Base-by-base conservation (phyloP, 2,329 filamentous ascomycete genomes). In the Microsporum audouinii region DNA sequence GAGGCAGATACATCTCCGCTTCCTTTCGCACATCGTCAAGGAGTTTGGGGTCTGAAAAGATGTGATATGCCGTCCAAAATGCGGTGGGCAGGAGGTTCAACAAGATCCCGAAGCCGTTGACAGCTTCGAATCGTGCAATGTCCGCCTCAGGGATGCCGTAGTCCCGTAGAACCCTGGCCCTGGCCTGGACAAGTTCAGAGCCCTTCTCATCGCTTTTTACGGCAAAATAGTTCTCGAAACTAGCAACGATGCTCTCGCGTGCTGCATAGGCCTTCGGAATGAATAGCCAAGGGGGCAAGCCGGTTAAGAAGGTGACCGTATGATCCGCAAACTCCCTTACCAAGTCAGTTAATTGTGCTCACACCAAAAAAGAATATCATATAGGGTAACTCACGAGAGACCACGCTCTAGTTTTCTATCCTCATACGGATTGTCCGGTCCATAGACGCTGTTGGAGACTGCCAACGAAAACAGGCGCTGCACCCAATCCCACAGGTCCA, bases 81-180 rank as follows among this genome's bases (percentile, higher is more conserved):
- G 71, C 61, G 0, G 75, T 66, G 0, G 75, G 73, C 0, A 69
- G 68, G 0, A 74, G 77, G 58, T 77, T 79, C 17, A 72, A 71
- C 1, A 79, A 66, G 34, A 77, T 65, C 0, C 72, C 77, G 57
- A 78, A 70, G 0, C 71, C 71, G 1, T 71, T 71, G 8, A 73
- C 77, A 56, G 76, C 71, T 62, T 79, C 76, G 60, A 73, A 73
- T 41, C 73, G 70, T 5, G 75, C 76, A 2, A 74, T 73, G 62
- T 78, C 76, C 27, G 65, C 63, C 0, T 72, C 47, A 1, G 68
- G 60, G 2, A 79, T 65, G 0, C 71, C 70, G 58, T 72, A 66
- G 17, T 68, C 61, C 0, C 63, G 64, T 57, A 71, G 71, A 1
- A 65, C 66, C 33, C 75, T 65, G 58, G 72, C 73, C 53, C 77